A percentile compares a stretch with the other conserved stretches of the same genome.
Conservation (phyloP, 2,329 filamentous ascomycete species). For the Ophiocordyceps camponoti-leonardi region DNA sequence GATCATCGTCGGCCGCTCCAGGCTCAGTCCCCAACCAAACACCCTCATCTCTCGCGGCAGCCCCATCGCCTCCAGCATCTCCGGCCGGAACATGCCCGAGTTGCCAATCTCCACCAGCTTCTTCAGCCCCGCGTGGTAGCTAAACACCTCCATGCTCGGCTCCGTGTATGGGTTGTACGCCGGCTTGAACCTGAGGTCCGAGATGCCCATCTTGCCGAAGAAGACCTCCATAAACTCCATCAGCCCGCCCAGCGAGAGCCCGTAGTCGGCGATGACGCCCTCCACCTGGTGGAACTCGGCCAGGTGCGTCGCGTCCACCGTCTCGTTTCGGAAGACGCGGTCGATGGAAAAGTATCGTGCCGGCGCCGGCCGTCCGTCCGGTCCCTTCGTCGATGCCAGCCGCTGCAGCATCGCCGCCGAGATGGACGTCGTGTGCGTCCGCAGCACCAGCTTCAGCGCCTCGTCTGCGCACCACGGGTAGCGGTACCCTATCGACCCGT, state of each 20-base stretch:
- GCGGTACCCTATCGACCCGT: slow-evolving; percentile 87
- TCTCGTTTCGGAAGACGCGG: slow-evolving; percentile 94
- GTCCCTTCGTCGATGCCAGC: slow-evolving; percentile 65
- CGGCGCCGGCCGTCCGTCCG: slow-evolving; percentile 43
- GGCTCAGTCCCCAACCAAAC: slow-evolving; percentile 80
- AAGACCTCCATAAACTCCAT: slow-evolving; percentile 92
- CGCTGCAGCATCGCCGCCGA: slow-evolving; percentile 84
- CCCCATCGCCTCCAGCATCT: slow-evolving; percentile 94
- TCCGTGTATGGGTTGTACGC: slow-evolving; percentile 55
- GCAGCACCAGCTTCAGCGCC: slow-evolving; percentile 66
- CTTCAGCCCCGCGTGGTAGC: slow-evolving; percentile 72
- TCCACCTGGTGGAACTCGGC: slow-evolving; percentile 98
- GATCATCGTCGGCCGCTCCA: slow-evolving; percentile 97
- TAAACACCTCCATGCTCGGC: slow-evolving; percentile 96
- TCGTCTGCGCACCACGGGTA: slow-evolving; percentile 88
- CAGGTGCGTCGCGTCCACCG: slow-evolving; percentile 89
- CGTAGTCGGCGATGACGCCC: slow-evolving; percentile 95
- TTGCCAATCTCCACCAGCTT: slow-evolving; percentile 98
- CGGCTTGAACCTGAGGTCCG: slow-evolving; percentile 78
- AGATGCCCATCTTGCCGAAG: slow-evolving; percentile 90
- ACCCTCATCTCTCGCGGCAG: slow-evolving; percentile 81
- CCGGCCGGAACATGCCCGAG: slow-evolving; percentile 94
- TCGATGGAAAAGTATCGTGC: slow-evolving; percentile 99
- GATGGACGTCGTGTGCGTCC: slow-evolving; percentile 90
- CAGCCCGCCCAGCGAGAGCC: slow-evolving; percentile 75